Evolutionary conservation across 2,329 filamentous ascomycete species (phyloP).

Genomic region (Sphaerulina vaccinii): DNA sequence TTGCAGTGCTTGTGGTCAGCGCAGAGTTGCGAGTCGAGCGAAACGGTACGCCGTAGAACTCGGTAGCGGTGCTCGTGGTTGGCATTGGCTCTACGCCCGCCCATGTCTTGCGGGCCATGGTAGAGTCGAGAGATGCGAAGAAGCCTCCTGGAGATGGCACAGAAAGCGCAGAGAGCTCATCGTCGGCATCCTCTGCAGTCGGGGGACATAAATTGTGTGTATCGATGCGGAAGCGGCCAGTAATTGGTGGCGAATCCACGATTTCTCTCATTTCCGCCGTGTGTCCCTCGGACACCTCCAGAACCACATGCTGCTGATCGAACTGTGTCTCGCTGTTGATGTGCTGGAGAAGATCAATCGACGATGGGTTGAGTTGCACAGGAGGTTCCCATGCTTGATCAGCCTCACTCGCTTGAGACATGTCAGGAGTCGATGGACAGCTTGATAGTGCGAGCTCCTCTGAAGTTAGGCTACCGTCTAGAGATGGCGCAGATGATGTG

Average conservation of each 20-base stretch:
- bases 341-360: conserved; percentile 76
- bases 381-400: conserved; percentile 63
- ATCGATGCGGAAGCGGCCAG: conserved; percentile 45
- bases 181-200: conserved; percentile 55
- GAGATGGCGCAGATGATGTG: conserved; percentile 77
- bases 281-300: conserved; percentile 50
- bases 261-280: conserved; percentile 60
- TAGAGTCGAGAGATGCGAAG: conserved; percentile 78
- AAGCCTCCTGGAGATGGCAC: conserved; percentile 91
- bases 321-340: conserved; percentile 55
- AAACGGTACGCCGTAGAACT: conserved; percentile 88
- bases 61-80: conserved; percentile 86
- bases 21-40: conserved; percentile 38
- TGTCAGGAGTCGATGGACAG: conserved; percentile 78
- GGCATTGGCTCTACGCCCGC: conserved; percentile 61
- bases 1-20: conserved; percentile 83
- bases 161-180: conserved; percentile 68
- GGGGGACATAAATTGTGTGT: conserved; percentile 31
- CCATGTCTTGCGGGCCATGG: conserved; percentile 75
- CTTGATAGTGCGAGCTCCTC: conserved; percentile 83
- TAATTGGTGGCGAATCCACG: conserved; percentile 46
- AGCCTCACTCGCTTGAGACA: conserved; percentile 53
- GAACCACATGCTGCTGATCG: conserved; percentile 33
- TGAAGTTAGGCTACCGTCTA: conserved; percentile 84
- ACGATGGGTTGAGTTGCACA: conserved; percentile 68